Evolutionary conservation across 257 asterid genomes (phyloP), one percentile per base, ranked within the genome.

Genomic region (Ligustrum vulgare): DNA sequence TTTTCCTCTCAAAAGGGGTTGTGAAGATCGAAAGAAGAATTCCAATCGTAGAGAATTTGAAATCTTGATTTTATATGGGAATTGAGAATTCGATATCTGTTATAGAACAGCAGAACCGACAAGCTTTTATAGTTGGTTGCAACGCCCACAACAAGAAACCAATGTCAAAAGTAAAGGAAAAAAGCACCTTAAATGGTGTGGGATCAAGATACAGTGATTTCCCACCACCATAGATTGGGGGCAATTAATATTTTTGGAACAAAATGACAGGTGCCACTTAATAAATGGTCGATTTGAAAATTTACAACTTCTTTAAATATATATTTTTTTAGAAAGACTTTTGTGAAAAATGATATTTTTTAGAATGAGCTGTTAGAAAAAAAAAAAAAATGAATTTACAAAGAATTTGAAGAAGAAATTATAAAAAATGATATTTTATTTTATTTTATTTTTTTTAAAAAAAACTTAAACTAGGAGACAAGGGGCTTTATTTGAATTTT

Each of bases 91-190:
- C 63, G 78, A 82, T 80, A 80, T 83, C 79, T 73, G 81, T 74
- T 79, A 1, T 28, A 28, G 60, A 79, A 71, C 86, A 76, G 47
- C 82, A 71, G 69, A 87, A 82, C 89, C 92, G 90, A 86, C 96
- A 85, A 74, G n/a, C 84, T 78, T 77, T 67, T 69, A 81, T 84
- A 71, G 83, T 82, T 78, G 93, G 93, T 84, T 89, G 77, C 92
- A 88, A 86, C 91, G 75, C 87, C 89, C 79, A 58, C 70, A 76
- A 56, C 80, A 45, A 81, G 78, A 81, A 80, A 78, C 75, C 76
- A 67, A 65, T 33, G 77, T 73, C 74, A 54, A 49, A 20, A 13
- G 2, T 54, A 54, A 49, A 54, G 1, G 63, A 8, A 2, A 7
- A 18, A 3, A 18, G 28, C 25, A 69, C 77, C 77, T 78, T 78